Base-by-base conservation (phyloP, 2,329 filamentous ascomycete species). In the Nothomitra cinnamomea region DNA sequence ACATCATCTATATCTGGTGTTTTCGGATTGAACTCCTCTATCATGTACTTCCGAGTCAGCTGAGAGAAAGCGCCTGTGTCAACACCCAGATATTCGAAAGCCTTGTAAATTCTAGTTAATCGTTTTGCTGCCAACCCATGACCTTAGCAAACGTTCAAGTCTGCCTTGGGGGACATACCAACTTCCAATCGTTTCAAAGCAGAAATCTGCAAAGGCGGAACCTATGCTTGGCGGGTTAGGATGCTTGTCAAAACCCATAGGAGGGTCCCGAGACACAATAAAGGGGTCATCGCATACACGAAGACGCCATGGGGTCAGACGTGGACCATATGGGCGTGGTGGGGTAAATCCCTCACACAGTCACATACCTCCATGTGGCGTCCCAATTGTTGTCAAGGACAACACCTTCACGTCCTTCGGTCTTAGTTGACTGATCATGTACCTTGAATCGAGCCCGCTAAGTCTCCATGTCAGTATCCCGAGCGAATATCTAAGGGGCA, bases 331-430 rank as follows among this genome's bases (percentile, higher is more conserved):
- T n/a, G n/a, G n/a, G n/a, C n/a, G n/a, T n/a, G n/a, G n/a, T n/a
- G n/a, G n/a, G n/a, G n/a, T n/a, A n/a, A n/a, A n/a, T n/a, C 28
- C 28, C 28, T 28, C 10, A 25, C 32, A 2, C 3, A 32, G 6
- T 8, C 15, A 56, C 62, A 36, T 47, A 75, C 75, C 69, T 65
- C 73, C 66, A 65, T 82, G 79, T 1, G 79, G 79, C 13, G 75
- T 77, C 2, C 78, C 77, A 55, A 82, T 74, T 0, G 79, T 82
- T 0, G 79, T 82, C 58, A 82, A 63, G 0, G 78, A 81, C 38
- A 88, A 73, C 56, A 95, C 85, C 63, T 86, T 87, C 58, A 95
- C 86, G 51, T 81, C 77, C 2, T 69, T 67, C 8, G 77, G 77
- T 51, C 72, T 70, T 21, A 82, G 65, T 42, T 67, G 70, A 56